Conservation (phyloP, 352 stramenopile genomes). For the Phytophthora hybrid region DNA sequence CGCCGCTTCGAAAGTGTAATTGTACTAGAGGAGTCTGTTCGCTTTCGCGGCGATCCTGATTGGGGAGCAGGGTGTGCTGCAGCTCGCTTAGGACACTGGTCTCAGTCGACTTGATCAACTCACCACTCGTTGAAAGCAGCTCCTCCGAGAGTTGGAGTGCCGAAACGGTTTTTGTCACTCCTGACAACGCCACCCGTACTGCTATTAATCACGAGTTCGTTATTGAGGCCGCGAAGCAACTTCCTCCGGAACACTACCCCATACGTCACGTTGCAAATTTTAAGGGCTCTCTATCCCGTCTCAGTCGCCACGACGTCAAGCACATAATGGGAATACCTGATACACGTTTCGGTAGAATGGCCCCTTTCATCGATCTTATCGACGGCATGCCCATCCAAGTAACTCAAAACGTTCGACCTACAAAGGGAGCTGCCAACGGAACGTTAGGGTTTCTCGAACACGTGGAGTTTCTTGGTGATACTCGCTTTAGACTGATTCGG, state of each 20-base stretch:
- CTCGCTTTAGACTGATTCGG: not conserved
- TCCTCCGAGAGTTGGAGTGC: not conserved
- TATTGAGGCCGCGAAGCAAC: not conserved
- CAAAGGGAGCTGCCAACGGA: constrained; percentile 6
- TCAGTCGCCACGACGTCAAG: constrained; percentile 9
- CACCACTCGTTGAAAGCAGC: not conserved
- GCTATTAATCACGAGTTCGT: constrained; percentile 8
- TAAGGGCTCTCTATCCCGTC: not conserved
- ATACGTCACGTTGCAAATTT: constrained; percentile 4
- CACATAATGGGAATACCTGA: constrained; percentile 5
- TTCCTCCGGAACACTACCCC: constrained; percentile 3
- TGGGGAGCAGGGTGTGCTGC: constrained; percentile 6
- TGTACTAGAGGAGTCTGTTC: not conserved
- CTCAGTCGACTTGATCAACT: constrained; percentile 12
- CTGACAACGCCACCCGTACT: not conserved
- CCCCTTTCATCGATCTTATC: constrained; percentile 4
- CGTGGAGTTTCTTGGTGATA: not conserved
- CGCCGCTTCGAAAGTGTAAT: not conserved
- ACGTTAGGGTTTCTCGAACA: constrained; percentile 3
- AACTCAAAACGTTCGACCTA: constrained; percentile 6
- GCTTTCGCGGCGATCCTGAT: not conserved
- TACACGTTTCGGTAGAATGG: constrained; percentile 5
- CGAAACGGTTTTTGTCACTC: constrained; percentile 8
- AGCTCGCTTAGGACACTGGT: not conserved
- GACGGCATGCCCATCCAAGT: constrained; percentile 2